Percentiles rank a stretch among this genome's conserved stretches.
Conservation (phyloP, 148 eudicot genomes). For the Rhododendron simsii region DNA sequence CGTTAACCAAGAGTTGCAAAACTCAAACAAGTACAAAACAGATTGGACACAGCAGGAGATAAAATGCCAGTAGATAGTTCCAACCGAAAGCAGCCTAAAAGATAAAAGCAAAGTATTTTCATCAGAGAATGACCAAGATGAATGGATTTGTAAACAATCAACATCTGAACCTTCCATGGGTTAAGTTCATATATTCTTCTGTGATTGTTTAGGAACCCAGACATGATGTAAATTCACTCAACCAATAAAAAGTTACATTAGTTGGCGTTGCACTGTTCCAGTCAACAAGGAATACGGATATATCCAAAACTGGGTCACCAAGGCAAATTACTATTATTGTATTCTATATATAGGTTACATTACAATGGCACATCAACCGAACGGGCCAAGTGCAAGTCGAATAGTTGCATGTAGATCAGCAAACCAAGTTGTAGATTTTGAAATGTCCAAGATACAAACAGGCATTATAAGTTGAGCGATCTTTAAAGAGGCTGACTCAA, state of each 20-base stretch:
- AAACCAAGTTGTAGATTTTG: not conserved
- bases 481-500: not conserved
- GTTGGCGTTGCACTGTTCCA: not conserved
- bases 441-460: not conserved
- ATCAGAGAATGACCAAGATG: not conserved
- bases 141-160: not conserved
- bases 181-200: not conserved
- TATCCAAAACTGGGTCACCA: not conserved
- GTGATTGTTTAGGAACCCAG: not conserved
- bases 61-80: not conserved
- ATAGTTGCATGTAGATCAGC: not conserved
- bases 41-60: not conserved
- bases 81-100: too few relatives aligned
- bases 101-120: not conserved
- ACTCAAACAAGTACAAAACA: not conserved
- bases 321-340: not conserved
- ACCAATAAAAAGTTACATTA: not conserved
- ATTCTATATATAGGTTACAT: not conserved
- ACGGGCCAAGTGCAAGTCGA: not conserved
- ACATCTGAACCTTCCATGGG: not conserved
- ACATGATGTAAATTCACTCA: not conserved
- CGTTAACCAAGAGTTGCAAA: not conserved
- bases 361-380: not conserved
- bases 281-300: not conserved
- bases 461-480: not conserved